These are phyloP conservation scores for Cyclocybe cylindracea DNA, from an alignment of 768 basidiomycete genomes.

Conservation along the genomic window DNA sequence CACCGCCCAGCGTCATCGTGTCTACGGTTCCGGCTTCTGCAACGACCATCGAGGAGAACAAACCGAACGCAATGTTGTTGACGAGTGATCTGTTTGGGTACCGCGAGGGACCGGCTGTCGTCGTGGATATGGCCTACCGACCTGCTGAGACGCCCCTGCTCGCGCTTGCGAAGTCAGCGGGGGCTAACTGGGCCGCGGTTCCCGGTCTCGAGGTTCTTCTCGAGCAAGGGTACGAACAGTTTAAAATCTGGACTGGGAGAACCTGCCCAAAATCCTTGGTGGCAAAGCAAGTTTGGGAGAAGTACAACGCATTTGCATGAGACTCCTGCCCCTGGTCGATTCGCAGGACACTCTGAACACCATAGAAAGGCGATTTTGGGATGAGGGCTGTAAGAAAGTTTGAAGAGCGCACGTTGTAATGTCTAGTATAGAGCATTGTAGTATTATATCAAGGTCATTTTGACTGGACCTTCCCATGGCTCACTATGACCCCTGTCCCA, in stretches of 20 bases:
- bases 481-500: too few species aligned
- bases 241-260: slow-evolving; percentile 79
- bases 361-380: too few species aligned
- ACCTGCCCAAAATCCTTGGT: slow-evolving; percentile 45
- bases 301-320: slow-evolving; percentile 16
- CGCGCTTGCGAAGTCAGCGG: slow-evolving; percentile 54
- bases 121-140: slow-evolving; percentile 94
- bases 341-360: neutral
- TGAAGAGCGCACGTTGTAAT: too few species aligned
- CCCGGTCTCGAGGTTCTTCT: slow-evolving; percentile 82
- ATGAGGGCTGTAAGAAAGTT: neutral
- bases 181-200: slow-evolving; percentile 66
- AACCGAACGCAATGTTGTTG: slow-evolving; percentile 45
- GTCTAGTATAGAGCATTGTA: too few species aligned
- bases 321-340: neutral
- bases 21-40: slow-evolving; percentile 85
- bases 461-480: too few species aligned
- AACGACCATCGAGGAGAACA: slow-evolving; percentile 34
- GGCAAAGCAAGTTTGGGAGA: slow-evolving; percentile 22
- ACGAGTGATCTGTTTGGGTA: slow-evolving; percentile 58
- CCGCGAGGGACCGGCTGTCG: slow-evolving; percentile 52
- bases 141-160: slow-evolving; percentile 85
- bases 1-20: slow-evolving; percentile 73
- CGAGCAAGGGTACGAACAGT: slow-evolving; percentile 88
- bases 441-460: too few species aligned